These are phyloP conservation scores for Pugionium cornutum DNA, from an alignment of 345 rosid species.

Conservation along the genomic window DNA sequence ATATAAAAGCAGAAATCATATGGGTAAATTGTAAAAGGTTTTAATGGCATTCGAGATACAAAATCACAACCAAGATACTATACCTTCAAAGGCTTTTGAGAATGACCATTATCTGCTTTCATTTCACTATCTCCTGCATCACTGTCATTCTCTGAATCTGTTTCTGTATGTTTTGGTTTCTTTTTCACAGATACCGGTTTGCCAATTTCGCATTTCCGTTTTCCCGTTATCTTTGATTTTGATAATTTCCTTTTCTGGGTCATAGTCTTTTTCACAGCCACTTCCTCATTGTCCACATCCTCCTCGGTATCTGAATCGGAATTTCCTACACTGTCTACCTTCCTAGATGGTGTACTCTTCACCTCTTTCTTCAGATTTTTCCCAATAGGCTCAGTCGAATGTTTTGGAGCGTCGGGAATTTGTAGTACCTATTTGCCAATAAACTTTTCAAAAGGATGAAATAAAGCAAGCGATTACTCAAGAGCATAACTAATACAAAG, in stretches of 20 bases:
- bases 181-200: constrained; percentile 48
- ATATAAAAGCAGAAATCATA: constrained; percentile 26
- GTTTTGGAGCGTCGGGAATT: constrained; percentile 43
- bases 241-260: constrained; percentile 56
- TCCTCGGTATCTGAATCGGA: constrained; percentile 49
- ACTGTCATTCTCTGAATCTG: constrained; percentile 45
- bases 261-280: constrained; percentile 43
- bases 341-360: constrained; percentile 46
- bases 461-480: no score
- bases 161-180: constrained; percentile 49
- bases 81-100: constrained; percentile 53
- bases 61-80: constrained; percentile 9
- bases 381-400: constrained; percentile 40
- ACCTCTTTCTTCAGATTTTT: constrained; percentile 45
- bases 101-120: constrained; percentile 38
- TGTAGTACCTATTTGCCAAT: constrained; percentile 31
- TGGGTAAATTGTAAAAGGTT: constrained; percentile 8
- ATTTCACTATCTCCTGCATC: constrained; percentile 53
- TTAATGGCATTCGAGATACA: background rate
- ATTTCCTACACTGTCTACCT: constrained; percentile 40
- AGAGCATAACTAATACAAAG: constrained; percentile 5
- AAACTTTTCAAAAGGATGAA: no score
- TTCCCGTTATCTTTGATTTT: constrained; percentile 50
- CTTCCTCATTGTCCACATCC: constrained; percentile 44
- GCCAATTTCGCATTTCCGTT: constrained; percentile 57